These are phyloP conservation scores for Sporisorium graminicola DNA, from an alignment of 1,284 basidiomycete genomes.

Conservation along the genomic window DNA sequence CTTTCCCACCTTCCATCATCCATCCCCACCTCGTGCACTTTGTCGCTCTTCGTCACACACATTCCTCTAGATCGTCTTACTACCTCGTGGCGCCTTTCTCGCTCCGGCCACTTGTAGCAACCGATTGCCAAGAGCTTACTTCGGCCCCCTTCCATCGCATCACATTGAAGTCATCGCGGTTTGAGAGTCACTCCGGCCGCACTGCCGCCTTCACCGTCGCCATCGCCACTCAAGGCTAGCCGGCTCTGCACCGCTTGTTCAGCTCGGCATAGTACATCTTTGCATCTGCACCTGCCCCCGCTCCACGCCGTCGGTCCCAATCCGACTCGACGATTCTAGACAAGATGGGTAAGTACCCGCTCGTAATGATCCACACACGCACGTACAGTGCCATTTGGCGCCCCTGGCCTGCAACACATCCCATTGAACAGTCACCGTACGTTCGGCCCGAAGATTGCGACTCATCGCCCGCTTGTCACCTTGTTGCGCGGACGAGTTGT, in stretches of 20 bases:
- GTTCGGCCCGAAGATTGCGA: not conserved
- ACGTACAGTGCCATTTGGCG: not conserved
- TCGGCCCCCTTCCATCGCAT: not conserved
- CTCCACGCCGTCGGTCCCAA: not conserved
- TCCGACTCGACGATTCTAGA: slow-evolving; percentile 9
- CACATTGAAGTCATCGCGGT: not conserved
- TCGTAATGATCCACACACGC: not conserved
- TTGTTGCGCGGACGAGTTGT: not conserved
- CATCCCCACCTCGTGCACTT: no score
- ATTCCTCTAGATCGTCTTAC: slow-evolving; percentile 3
- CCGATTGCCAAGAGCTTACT: slow-evolving; percentile 3
- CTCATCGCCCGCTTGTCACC: not conserved
- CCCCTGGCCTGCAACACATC: slow-evolving; percentile 2
- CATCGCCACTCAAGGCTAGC: slow-evolving; percentile 16
- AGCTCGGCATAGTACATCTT: not conserved
- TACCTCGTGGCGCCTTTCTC: slow-evolving; percentile 6
- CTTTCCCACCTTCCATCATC: slow-evolving; percentile 48
- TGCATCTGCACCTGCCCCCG: not conserved
- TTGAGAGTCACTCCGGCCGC: slow-evolving; percentile 7
- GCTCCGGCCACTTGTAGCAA: no score
- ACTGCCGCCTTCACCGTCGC: slow-evolving; percentile 5
- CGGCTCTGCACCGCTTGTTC: not conserved
- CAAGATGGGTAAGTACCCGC: slow-evolving; percentile 40
- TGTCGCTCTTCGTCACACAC: slow-evolving; percentile 9
- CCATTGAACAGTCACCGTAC: not conserved